phyloP scores from a whole-genome alignment of 495 filamentous ascomycete genomes.

The Aspergillus avenaceus region DNA sequence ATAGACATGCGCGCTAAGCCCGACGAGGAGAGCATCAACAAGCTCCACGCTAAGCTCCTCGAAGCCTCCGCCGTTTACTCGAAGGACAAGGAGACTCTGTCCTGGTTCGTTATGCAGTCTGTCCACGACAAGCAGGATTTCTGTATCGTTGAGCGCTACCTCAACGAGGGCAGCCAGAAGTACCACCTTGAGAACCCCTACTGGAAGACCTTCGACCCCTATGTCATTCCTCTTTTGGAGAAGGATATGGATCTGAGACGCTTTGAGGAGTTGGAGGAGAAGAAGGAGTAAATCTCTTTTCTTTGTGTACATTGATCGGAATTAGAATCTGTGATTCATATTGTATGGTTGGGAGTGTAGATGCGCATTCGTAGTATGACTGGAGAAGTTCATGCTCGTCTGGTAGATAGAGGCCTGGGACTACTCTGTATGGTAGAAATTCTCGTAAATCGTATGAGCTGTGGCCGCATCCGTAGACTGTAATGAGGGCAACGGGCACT shows the following conservation, averaged over 20 bases:
- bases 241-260: conserved; percentile 61
- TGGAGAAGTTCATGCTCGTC: too few relatives aligned
- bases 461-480: too few relatives aligned
- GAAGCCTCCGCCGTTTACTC: conserved; percentile 62
- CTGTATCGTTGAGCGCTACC: conserved; percentile 65
- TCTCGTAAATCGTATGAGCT: too few relatives aligned
- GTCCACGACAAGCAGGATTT: conserved; percentile 60
- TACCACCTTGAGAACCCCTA: conserved; percentile 65
- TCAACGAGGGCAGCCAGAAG: conserved; percentile 52
- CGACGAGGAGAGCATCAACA: conserved; percentile 53
- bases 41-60: conserved; percentile 61
- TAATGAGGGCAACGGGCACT: too few relatives aligned
- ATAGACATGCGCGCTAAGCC: conserved; percentile 60
- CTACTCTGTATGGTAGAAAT: too few relatives aligned
- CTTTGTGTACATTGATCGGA: too few relatives aligned
- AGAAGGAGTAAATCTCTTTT: not conserved
- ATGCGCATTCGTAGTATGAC: too few relatives aligned
- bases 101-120: conserved; percentile 67
- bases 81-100: conserved; percentile 62
- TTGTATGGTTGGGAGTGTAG: too few relatives aligned
- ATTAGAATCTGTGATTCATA: too few relatives aligned
- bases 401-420: too few relatives aligned
- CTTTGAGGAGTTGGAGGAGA: conserved; percentile 48
- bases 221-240: conserved; percentile 60
- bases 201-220: conserved; percentile 67